Base-by-base conservation (phyloP, 176 grass and related monocot species). In the Carex parvula region DNA sequence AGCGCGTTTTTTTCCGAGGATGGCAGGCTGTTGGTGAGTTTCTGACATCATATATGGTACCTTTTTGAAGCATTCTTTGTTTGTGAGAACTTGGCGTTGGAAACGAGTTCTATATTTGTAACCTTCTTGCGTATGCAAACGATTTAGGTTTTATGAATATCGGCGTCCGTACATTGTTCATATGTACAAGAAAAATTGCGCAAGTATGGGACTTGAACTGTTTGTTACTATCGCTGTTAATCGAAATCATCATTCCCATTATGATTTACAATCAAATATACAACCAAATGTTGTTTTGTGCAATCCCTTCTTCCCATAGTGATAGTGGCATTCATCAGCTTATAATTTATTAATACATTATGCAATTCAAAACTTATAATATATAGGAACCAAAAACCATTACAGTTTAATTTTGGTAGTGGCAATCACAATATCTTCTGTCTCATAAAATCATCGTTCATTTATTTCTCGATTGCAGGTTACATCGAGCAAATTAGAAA, bases 11-110 rank as follows among this genome's bases (percentile, higher is more conserved):
- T 87, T 88, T 88, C 70, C 85, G 89, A 17, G 91, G 93, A 13
- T 99, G 93, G 96, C 96, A 93, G 54, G 89, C 96, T 37, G 96
- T 99, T 12, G 96, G 93, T 93, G 87, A 83, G 83, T 87, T 0
- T 3, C 46, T 3, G 53, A 57, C 42, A 10, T 30, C 56, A 70
- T 63, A 20, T 26, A 26, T 26, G 26, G 15, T 39, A 39, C 18
- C 7, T 72, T 50, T 60, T 70, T 68, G n/a, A 42, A 1, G 44
- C 55, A 76, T 70, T 52, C 39, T 60, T 59, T 35, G 30, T 41
- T 65, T 60, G 26, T 6, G 30, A 82, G 60, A 65, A 65, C 3
- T 82, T 41, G 37, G 32, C 20, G 15, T 10, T 39, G 65, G 14
- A 26, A 26, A 26, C 26, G 26, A 26, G 16, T 64, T 64, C 11